Conservation (phyloP, 1,284 basidiomycete genomes). For the Tilletia walkeri region DNA sequence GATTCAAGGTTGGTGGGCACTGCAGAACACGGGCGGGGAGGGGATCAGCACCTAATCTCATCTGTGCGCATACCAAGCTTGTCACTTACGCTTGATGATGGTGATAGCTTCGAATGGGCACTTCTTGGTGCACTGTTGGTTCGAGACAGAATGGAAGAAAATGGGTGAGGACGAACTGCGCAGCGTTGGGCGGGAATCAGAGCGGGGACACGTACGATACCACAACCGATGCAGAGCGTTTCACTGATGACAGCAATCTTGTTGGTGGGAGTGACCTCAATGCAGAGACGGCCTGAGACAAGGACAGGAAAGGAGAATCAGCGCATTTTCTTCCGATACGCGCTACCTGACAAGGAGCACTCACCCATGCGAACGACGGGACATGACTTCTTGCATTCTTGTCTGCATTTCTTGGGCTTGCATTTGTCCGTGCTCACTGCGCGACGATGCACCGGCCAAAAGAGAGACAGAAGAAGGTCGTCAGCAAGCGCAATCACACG, state of each 20-base stretch:
- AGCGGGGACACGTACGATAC: slow-evolving; percentile 33
- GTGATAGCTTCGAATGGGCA: slow-evolving; percentile 56
- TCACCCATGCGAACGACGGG: slow-evolving; percentile 54
- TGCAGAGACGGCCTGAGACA: slow-evolving; percentile 38
- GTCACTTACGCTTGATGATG: slow-evolving; percentile 49
- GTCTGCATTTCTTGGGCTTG: slow-evolving; percentile 55
- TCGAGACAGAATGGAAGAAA: slow-evolving; percentile 6
- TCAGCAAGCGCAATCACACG: neutral
- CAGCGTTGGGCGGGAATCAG: neutral
- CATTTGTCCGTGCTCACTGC: slow-evolving; percentile 54
- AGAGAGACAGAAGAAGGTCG: neutral
- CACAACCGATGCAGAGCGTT: slow-evolving; percentile 55
- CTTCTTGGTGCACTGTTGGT: slow-evolving; percentile 47
- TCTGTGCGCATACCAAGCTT: neutral
- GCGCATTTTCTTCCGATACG: neutral
- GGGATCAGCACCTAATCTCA: neutral
- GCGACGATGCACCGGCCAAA: neutral
- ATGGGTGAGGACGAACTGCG: neutral
- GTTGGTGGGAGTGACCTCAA: slow-evolving; percentile 47
- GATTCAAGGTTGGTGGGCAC: slow-evolving; percentile 53
- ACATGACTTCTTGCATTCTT: slow-evolving; percentile 56
- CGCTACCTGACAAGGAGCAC: slow-evolving; percentile 9
- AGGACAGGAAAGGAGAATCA: neutral
- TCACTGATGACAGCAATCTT: slow-evolving; percentile 55
- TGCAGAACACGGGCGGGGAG: neutral